These are phyloP conservation scores for Cryptococcus maquisensis DNA, from an alignment of 1,284 basidiomycete species.

Conservation along the genomic window DNA sequence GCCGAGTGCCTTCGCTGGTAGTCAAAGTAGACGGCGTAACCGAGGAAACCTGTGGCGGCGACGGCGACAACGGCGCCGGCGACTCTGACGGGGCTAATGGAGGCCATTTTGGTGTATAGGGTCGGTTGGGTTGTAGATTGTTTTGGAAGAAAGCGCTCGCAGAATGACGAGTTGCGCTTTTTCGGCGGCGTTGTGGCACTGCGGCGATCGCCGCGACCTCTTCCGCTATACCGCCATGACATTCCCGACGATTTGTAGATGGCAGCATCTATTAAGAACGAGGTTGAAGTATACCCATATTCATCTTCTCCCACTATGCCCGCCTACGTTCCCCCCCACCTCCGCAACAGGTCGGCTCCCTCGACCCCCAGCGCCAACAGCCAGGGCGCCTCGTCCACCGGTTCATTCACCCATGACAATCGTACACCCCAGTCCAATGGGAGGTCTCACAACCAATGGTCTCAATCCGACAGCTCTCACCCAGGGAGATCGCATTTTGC, in stretches of 20 bases:
- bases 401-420: slow-evolving; percentile 2
- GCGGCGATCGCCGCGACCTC: too few species aligned
- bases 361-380: slow-evolving; percentile 1
- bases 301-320: background rate
- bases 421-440: slow-evolving; percentile 14
- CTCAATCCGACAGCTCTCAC: background rate
- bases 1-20: slow-evolving; percentile 85
- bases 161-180: too few species aligned
- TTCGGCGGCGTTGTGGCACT: too few species aligned
- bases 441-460: background rate
- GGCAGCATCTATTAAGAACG: too few species aligned
- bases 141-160: too few species aligned
- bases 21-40: slow-evolving; percentile 90
- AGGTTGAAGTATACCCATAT: too few species aligned
- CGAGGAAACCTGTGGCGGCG: slow-evolving; percentile 60
- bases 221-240: too few species aligned
- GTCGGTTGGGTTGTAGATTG: background rate
- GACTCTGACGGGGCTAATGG: slow-evolving; percentile 49
- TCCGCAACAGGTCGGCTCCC: slow-evolving; percentile 26
- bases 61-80: slow-evolving; percentile 62
- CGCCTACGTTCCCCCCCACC: slow-evolving; percentile 37
- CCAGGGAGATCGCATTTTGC: background rate
- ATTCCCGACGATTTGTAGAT: too few species aligned
- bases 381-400: slow-evolving; percentile 3
- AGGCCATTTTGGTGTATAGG: slow-evolving; percentile 5